phyloP scores from a whole-genome alignment of 192 early-diverging fungal species.

The Radiomyces spectabilis region DNA sequence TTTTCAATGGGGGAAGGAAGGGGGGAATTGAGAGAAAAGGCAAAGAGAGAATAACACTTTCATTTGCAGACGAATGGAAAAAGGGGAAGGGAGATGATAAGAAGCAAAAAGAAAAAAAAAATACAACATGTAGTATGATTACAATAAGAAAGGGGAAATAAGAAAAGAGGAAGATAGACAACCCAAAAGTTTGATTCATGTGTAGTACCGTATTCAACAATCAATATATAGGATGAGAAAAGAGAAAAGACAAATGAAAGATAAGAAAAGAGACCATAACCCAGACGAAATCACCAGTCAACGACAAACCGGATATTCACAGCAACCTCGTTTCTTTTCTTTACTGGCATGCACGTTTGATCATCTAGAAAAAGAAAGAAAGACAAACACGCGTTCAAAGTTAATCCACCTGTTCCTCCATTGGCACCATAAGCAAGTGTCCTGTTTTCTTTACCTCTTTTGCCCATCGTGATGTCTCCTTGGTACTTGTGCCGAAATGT shows the following conservation, averaged over 20 bases:
- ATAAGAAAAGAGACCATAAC: neutral
- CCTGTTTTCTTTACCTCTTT: slow-evolving; percentile 64
- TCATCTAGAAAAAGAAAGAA: slow-evolving; percentile 10
- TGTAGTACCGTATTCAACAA: too few relatives aligned
- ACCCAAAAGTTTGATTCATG: too few relatives aligned
- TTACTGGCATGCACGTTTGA: slow-evolving; percentile 17
- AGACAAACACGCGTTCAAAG: too few relatives aligned
- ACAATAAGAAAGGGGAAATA: neutral
- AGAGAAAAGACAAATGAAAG: slow-evolving; percentile 16
- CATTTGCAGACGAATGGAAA: neutral
- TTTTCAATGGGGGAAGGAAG: too few relatives aligned
- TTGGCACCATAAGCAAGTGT: slow-evolving; percentile 1
- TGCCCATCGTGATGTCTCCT: slow-evolving; percentile 62
- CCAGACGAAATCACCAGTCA: too few relatives aligned
- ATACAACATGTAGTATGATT: neutral
- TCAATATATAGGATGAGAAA: slow-evolving; percentile 1
- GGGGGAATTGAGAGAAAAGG: too few relatives aligned
- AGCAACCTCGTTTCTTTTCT: too few relatives aligned
- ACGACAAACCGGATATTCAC: too few relatives aligned
- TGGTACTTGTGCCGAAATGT: slow-evolving; percentile 37
- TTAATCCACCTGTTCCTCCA: slow-evolving; percentile 18
- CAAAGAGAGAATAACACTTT: too few relatives aligned
- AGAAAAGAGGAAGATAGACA: neutral
- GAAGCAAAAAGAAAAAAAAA: neutral
- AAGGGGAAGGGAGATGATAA: neutral